These are phyloP conservation scores for Linum usitatissimum DNA, from an alignment of 345 rosid species.

Conservation along the genomic window DNA sequence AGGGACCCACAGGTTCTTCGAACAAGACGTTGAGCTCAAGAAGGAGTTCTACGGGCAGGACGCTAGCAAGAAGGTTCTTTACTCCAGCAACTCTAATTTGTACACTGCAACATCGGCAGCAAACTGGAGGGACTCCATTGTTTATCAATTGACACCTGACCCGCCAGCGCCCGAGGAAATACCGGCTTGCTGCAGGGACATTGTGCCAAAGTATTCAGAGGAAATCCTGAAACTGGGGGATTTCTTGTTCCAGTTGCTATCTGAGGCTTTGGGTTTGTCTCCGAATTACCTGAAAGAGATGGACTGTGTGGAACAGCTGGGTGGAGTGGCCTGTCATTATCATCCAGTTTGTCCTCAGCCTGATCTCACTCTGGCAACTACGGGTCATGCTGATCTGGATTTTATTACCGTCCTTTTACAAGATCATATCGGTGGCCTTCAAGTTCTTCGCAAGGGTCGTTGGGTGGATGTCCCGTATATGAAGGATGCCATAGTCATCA, in stretches of 20 bases:
- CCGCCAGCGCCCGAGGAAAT: neutral
- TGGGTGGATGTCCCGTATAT: conserved; percentile 4
- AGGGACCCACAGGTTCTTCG: neutral
- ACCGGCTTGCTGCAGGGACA: neutral
- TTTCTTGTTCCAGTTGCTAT: neutral
- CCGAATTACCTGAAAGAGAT: neutral
- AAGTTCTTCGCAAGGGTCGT: conserved; percentile 11
- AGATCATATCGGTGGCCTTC: conserved; percentile 8
- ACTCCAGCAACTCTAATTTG: neutral
- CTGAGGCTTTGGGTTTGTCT: neutral
- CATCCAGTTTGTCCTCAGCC: neutral
- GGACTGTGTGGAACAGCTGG: neutral
- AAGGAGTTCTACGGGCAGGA: neutral
- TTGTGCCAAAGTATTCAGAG: neutral
- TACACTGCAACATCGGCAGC: neutral
- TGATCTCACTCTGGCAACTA: neutral
- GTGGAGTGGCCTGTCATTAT: neutral
- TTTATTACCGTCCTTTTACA: neutral
- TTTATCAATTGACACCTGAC: neutral
- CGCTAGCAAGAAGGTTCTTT: neutral
- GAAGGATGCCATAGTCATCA: neutral
- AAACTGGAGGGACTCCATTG: neutral
- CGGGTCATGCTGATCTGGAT: neutral
- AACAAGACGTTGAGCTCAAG: neutral
- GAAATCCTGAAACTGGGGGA: neutral